These are phyloP conservation scores for Pseudopyricularia javanii DNA, from an alignment of 2,329 filamentous ascomycete species.

Conservation along the genomic window DNA sequence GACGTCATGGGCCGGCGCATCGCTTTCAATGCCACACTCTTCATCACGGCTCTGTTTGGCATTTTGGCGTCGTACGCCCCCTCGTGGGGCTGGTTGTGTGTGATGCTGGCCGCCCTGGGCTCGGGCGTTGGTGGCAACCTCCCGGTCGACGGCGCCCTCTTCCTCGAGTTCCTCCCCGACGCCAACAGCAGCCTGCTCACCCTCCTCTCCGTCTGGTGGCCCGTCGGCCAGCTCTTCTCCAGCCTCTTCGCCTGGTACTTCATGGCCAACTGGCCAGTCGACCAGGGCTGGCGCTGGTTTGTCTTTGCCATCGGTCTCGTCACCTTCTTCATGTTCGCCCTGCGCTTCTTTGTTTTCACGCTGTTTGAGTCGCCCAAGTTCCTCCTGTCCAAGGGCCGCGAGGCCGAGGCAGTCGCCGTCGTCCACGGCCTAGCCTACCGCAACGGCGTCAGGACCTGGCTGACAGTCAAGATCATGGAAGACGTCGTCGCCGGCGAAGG, in stretches of 20 bases:
- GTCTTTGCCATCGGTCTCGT: conserved; percentile 57
- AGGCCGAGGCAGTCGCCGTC: conserved; percentile 67
- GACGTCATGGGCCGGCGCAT: conserved; percentile 68
- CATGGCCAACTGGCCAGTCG: conserved; percentile 53
- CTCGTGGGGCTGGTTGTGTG: conserved; percentile 53
- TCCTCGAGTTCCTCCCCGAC: conserved; percentile 72
- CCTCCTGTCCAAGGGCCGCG: conserved; percentile 61
- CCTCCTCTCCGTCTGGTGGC: conserved; percentile 79
- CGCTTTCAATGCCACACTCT: conserved; percentile 70
- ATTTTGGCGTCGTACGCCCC: conserved; percentile 55
- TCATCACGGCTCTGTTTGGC: conserved; percentile 65
- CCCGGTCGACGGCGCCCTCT: conserved; percentile 68
- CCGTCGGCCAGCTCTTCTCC: conserved; percentile 64
- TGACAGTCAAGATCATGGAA: conserved; percentile 58
- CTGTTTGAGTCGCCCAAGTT: conserved; percentile 81
- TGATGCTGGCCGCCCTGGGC: conserved; percentile 48
- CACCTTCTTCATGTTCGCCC: conserved; percentile 66
- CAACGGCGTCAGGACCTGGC: conserved; percentile 60
- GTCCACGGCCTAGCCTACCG: conserved; percentile 66
- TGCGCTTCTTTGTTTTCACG: conserved; percentile 69
- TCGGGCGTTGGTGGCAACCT: conserved; percentile 65
- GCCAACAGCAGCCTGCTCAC: conserved; percentile 64
- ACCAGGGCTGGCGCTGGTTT: conserved; percentile 69
- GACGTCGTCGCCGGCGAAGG: conserved; percentile 33
- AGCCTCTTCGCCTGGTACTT: conserved; percentile 65